Evolutionary conservation across 2,329 filamentous ascomycete genomes (phyloP).

Genomic region (Phyllosticta citrichinensis): DNA sequence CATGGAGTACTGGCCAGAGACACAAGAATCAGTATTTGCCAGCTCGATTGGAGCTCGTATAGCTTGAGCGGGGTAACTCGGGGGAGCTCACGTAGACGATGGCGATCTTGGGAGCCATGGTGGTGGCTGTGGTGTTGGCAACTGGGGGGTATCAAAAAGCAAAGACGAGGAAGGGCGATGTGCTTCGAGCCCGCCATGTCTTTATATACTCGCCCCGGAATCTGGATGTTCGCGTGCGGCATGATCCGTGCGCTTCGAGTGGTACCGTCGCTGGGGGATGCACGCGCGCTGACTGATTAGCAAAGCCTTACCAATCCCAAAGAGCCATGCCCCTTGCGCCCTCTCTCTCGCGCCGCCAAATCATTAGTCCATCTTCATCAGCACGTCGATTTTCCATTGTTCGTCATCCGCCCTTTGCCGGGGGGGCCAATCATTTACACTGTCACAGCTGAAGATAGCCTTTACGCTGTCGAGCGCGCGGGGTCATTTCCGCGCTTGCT

Average conservation of each 20-base stretch:
- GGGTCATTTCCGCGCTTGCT: background rate
- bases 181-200: background rate
- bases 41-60: background rate
- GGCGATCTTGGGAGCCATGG: constrained; percentile 83
- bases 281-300: constrained; percentile 4
- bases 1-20: constrained; percentile 63
- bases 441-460: background rate
- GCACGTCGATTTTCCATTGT: background rate
- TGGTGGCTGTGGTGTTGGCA: background rate
- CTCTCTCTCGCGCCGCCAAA: background rate
- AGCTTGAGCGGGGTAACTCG: background rate
- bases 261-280: constrained; percentile 1
- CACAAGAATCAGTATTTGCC: background rate
- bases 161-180: background rate
- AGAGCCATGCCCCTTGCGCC: background rate
- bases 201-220: background rate
- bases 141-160: background rate
- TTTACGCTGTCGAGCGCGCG: background rate
- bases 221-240: background rate
- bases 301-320: constrained; percentile 11
- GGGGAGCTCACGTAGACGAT: constrained; percentile 69
- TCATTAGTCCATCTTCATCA: background rate
- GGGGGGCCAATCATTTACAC: background rate
- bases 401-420: background rate
- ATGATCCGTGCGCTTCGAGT: constrained; percentile 2